Base-by-base conservation (phyloP, 495 filamentous ascomycete species). In the Xylaria intraflava region DNA sequence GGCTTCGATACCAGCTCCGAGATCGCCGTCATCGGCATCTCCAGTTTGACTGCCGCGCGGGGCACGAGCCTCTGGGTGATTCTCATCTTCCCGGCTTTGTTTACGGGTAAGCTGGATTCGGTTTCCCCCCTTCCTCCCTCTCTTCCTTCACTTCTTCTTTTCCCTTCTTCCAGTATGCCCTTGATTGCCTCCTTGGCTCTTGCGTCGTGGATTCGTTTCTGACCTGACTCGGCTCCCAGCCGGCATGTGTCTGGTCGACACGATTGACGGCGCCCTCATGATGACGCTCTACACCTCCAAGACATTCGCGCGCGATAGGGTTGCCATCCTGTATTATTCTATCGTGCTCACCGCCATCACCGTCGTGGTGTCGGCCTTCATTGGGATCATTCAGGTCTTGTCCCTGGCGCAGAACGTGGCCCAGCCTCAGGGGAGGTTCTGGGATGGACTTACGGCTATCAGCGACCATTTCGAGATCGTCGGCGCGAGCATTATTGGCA, bases 1-100 rank as follows among this genome's bases (percentile, higher is more conserved):
- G 93, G 93, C 1, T 98, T 98, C 66, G 93, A 98, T 68, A 96
- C 93, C 0, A 94, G 88, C 30, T 92, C 87, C 16, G 93, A 98
- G 68, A 87, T 98, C 62, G 93, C 93, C 0, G 73, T 98, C 2
- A 70, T 98, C 4, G 92, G 93, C 1, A 95, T 96, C 54, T 86
- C 90, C 1, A 87, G 85, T 20, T 82, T 98, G 3, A 83, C 95
- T 65, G 90, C 84, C 1, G 83, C 87, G 2, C 78, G 85, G 62
- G 92, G 92, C 17, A 96, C 89, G 14, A 86, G 82, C 26, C 83
- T 96, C 51, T 98, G 93, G 93, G 75, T 96, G 27, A 96, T 98
- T 58, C 68, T 98, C 26, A 88, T 98, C 44, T 95, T 96, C 49
- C 93, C 93, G 0, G 60, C 89, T 7, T 74, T 98, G 6, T 98